Conservation (phyloP, 2,329 filamentous ascomycete genomes). For the Calonectria montana region DNA sequence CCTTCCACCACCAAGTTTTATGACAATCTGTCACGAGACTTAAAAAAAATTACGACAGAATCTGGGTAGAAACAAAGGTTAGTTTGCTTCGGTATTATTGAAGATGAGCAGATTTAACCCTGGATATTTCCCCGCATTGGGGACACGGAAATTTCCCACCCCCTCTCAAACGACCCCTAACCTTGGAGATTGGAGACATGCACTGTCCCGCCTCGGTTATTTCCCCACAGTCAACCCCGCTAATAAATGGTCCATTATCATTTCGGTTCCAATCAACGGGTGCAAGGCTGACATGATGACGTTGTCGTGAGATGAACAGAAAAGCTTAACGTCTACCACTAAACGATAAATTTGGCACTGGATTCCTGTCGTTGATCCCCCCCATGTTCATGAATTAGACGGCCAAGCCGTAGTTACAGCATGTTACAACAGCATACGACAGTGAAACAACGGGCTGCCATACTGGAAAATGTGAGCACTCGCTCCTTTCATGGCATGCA, state of each 20-base stretch:
- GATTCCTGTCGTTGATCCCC: background rate
- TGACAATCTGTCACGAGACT: too few relatives aligned
- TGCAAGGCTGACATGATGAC: background rate
- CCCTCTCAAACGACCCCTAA: background rate
- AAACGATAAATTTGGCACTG: background rate
- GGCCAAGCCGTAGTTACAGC: background rate
- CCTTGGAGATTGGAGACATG: background rate
- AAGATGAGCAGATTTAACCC: background rate
- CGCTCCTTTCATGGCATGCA: background rate
- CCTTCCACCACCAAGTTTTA: too few relatives aligned
- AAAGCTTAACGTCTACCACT: background rate
- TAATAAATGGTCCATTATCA: background rate
- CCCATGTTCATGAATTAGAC: background rate
- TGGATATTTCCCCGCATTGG: background rate
- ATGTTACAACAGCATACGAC: background rate
- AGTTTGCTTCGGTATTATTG: too few relatives aligned
- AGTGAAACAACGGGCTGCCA: background rate
- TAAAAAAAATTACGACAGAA: too few relatives aligned
- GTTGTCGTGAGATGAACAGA: background rate
- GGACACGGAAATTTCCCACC: background rate
- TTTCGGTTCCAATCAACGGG: background rate
- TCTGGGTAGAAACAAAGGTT: too few relatives aligned
- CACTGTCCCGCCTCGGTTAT: background rate
- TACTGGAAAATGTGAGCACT: background rate
- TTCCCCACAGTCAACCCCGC: background rate